Percentiles rank a stretch among this genome's conserved stretches.
phyloP scores from a whole-genome alignment of 2,329 filamentous ascomycete genomes.

The Akanthomyces lecanii region DNA sequence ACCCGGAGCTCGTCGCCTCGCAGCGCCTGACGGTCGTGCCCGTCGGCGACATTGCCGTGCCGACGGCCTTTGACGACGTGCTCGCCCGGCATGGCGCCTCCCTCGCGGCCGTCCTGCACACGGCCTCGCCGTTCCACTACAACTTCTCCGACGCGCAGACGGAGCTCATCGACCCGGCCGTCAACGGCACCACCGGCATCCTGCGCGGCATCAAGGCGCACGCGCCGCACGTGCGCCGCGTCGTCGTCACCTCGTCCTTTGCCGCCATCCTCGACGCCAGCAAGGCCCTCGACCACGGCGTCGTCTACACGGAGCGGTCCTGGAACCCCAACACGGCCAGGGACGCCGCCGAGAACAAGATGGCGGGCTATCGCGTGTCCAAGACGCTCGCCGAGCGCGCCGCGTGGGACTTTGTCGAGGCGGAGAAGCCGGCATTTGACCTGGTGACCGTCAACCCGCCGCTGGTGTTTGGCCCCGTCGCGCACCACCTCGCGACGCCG shows the following conservation, averaged over 20 bases:
- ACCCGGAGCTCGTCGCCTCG: conserved; percentile 29
- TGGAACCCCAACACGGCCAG: conserved; percentile 52
- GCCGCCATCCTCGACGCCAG: conserved; percentile 45
- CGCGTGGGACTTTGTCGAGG: conserved; percentile 48
- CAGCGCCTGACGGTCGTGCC: conserved; percentile 48
- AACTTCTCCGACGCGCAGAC: conserved; percentile 46
- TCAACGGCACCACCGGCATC: conserved; percentile 62
- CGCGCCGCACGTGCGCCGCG: conserved; percentile 54
- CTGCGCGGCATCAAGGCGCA: conserved; percentile 63
- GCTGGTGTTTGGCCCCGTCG: conserved; percentile 51
- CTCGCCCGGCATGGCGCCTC: conserved; percentile 44
- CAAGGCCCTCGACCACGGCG: conserved; percentile 34
- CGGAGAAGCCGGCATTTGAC: conserved; percentile 43
- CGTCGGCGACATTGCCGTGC: conserved; percentile 72
- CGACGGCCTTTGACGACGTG: conserved; percentile 68
- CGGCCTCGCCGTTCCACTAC: conserved; percentile 57
- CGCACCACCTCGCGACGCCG: conserved; percentile 43
- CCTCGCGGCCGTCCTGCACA: conserved; percentile 56
- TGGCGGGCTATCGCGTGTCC: conserved; percentile 49
- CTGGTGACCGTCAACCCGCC: conserved; percentile 53
- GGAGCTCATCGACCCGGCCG: conserved; percentile 55
- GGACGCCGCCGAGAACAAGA: conserved; percentile 36
- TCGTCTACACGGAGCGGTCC: conserved; percentile 42
- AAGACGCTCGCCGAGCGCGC: conserved; percentile 52
- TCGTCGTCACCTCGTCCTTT: conserved; percentile 50